Conservation (phyloP, 176 grass and related monocot species). For the Triticum monococcum region DNA sequence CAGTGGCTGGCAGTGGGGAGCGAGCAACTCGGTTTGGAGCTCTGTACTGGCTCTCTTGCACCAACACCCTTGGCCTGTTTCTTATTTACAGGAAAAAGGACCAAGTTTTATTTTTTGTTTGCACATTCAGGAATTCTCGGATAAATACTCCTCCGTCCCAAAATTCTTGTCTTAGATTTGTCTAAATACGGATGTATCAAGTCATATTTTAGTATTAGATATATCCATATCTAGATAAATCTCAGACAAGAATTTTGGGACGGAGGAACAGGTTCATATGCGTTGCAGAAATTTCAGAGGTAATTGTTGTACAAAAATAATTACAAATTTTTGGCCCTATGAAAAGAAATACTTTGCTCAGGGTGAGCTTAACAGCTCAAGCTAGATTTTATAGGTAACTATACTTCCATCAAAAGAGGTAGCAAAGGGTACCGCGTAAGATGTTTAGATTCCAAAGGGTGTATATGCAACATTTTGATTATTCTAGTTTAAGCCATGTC, state of each 20-base stretch:
- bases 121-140: not conserved
- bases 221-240: no score
- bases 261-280: not conserved
- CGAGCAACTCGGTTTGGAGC: not conserved
- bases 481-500: not conserved
- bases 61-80: fast-evolving
- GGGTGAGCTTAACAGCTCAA: not conserved
- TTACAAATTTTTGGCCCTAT: no score
- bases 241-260: no score
- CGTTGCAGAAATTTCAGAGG: not conserved
- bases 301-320: not conserved
- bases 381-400: no score
- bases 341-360: no score
- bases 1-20: conserved; percentile 45
- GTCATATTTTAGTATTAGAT: no score
- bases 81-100: not conserved
- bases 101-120: not conserved
- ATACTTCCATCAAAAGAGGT: no score
- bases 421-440: no score
- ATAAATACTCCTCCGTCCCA: not conserved
- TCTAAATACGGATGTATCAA: no score
- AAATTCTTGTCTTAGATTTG: no score
- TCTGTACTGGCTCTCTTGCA: not conserved
- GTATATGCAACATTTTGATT: not conserved
- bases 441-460: not conserved